phyloP scores from a whole-genome alignment of 2,329 filamentous ascomycete species.

The Coniosporium tulheliwenetii region DNA sequence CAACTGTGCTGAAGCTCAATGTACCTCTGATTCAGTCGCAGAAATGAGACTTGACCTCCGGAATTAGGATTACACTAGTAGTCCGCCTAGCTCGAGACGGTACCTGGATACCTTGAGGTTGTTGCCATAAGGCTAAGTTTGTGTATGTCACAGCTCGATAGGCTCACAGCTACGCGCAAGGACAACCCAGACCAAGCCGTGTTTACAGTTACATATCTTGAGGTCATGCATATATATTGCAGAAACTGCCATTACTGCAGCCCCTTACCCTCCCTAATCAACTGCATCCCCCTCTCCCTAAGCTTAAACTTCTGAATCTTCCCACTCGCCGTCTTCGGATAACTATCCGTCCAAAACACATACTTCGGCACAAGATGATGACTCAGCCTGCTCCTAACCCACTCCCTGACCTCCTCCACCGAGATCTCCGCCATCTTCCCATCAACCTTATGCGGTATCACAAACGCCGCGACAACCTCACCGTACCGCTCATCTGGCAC shows the following conservation, averaged over 20 bases:
- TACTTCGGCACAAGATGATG: conserved; percentile 73
- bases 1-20: too few species aligned
- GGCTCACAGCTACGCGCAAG: too few species aligned
- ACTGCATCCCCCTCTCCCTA: conserved; percentile 44
- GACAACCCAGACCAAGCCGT: too few species aligned
- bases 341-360: conserved; percentile 75
- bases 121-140: too few species aligned
- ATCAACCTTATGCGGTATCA: conserved; percentile 38
- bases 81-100: too few species aligned
- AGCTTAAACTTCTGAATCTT: conserved; percentile 95
- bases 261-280: conserved; percentile 26
- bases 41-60: too few species aligned
- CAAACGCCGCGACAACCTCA: conserved; percentile 74
- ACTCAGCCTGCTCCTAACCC: conserved; percentile 55
- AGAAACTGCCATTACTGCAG: conserved; percentile 2
- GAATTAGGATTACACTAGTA: too few species aligned
- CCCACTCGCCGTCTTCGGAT: conserved; percentile 87
- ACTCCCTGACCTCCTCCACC: conserved; percentile 46
- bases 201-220: too few species aligned
- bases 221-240: neutral
- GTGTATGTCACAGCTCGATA: too few species aligned
- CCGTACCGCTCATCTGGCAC: conserved; percentile 70
- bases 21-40: too few species aligned
- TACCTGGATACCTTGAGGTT: too few species aligned
- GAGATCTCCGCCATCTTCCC: conserved; percentile 27